These are phyloP conservation scores for Prillingera fragicola DNA, from an alignment of 1,284 basidiomycete species.

Conservation along the genomic window DNA sequence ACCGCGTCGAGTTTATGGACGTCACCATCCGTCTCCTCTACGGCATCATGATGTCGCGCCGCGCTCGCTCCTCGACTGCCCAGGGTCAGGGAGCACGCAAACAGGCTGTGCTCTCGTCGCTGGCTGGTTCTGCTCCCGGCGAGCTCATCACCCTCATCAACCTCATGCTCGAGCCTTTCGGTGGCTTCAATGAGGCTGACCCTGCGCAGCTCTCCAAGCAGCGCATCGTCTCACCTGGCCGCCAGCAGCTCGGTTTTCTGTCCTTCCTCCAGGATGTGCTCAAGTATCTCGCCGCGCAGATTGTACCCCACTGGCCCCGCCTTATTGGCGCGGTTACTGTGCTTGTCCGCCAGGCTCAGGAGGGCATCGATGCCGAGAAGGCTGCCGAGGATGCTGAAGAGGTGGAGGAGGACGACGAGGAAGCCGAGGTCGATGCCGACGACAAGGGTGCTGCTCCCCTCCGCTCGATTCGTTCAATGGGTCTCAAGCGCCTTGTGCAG, in stretches of 20 bases:
- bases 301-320: slow-evolving; percentile 65
- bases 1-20: slow-evolving; percentile 67
- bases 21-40: slow-evolving; percentile 74
- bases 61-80: slow-evolving; percentile 57
- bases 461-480: slow-evolving; percentile 69
- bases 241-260: slow-evolving; percentile 77
- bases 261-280: slow-evolving; percentile 77
- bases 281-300: slow-evolving; percentile 67
- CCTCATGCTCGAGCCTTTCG: slow-evolving; percentile 82
- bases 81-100: slow-evolving; percentile 65
- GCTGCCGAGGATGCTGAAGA: slow-evolving; percentile 41
- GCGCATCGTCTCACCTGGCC: slow-evolving; percentile 52
- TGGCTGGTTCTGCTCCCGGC: slow-evolving; percentile 64
- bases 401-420: slow-evolving; percentile 42
- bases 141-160: slow-evolving; percentile 77
- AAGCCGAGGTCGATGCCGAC: slow-evolving; percentile 36
- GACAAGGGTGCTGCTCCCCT: slow-evolving; percentile 49
- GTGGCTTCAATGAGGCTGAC: slow-evolving; percentile 6
- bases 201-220: slow-evolving; percentile 9
- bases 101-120: slow-evolving; percentile 67
- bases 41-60: slow-evolving; percentile 80
- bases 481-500: slow-evolving; percentile 78
- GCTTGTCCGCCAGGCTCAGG: slow-evolving; percentile 62
- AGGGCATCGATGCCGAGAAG: slow-evolving; percentile 50
- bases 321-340: slow-evolving; percentile 64